phyloP scores from a whole-genome alignment of 2,329 filamentous ascomycete species.

The Xylaria sp. region DNA sequence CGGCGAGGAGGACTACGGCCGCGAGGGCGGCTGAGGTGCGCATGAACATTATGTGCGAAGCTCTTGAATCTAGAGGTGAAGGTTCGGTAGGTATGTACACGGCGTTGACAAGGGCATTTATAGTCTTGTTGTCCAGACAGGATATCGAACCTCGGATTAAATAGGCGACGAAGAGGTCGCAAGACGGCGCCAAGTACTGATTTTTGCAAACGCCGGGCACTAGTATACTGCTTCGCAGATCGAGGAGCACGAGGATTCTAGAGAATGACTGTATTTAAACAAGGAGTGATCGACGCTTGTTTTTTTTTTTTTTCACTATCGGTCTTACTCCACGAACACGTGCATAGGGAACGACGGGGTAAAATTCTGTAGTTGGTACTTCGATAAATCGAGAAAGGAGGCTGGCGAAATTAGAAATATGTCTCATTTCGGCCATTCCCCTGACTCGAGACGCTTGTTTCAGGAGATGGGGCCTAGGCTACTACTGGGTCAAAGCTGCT shows the following conservation, averaged over 20 bases:
- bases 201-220: not conserved
- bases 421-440: slow-evolving; percentile 2
- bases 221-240: not conserved
- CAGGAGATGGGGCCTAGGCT: not conserved
- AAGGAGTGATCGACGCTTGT: slow-evolving; percentile 7
- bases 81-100: not conserved
- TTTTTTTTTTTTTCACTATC: not conserved
- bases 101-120: not conserved
- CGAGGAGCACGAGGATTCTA: too few relatives aligned
- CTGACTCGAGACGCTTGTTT: not conserved
- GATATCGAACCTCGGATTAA: not conserved
- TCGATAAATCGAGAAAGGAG: not conserved
- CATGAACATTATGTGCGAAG: slow-evolving; percentile 26
- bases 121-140: not conserved
- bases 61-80: slow-evolving; percentile 19
- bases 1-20: slow-evolving; percentile 43
- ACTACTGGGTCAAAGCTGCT: not conserved
- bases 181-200: not conserved
- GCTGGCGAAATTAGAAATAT: not conserved
- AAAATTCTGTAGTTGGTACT: not conserved
- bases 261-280: slow-evolving; percentile 11
- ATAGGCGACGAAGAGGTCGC: not conserved
- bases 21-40: slow-evolving; percentile 28
- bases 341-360: not conserved
- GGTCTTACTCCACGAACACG: not conserved